Conservation (phyloP, 2,329 filamentous ascomycete genomes). For the Aspergillus fructus region DNA sequence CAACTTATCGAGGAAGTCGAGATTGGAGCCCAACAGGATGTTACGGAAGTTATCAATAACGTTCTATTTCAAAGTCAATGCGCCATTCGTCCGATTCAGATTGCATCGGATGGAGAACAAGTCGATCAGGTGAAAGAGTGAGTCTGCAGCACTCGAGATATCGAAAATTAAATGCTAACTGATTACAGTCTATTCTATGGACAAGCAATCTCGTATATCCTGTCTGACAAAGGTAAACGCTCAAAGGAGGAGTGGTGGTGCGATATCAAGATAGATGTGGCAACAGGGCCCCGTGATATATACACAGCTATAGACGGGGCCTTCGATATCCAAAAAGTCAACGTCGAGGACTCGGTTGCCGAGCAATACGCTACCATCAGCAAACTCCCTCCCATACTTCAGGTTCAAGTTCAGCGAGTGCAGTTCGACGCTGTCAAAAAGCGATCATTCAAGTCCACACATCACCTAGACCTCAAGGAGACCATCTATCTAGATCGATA, state of each 20-base stretch:
- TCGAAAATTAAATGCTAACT: background rate
- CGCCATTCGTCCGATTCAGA: conserved; percentile 71
- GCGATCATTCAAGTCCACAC: conserved; percentile 68
- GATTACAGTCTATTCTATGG: conserved; percentile 50
- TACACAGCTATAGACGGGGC: conserved; percentile 82
- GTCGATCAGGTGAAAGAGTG: conserved; percentile 72
- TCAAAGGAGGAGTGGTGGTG: conserved; percentile 59
- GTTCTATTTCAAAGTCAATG: conserved; percentile 88
- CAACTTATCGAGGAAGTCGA: conserved; percentile 52
- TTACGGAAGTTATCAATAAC: conserved; percentile 92
- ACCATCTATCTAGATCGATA: conserved; percentile 86
- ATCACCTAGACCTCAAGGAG: conserved; percentile 76
- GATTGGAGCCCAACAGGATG: conserved; percentile 80
- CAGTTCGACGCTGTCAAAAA: conserved; percentile 65
- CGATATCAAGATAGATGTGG: conserved; percentile 63
- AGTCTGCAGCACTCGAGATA: conserved; percentile 12
- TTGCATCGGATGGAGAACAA: conserved; percentile 71
- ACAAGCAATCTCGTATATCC: conserved; percentile 45
- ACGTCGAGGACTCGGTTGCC: conserved; percentile 60
- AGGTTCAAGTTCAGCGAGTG: conserved; percentile 84
- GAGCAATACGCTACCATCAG: conserved; percentile 70
- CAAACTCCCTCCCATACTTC: conserved; percentile 77
- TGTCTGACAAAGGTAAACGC: conserved; percentile 47
- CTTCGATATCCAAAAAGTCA: conserved; percentile 76
- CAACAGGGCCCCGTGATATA: conserved; percentile 62